Conservation (phyloP, 1,139 yeast species). For the Yamadazyma aaseri region DNA sequence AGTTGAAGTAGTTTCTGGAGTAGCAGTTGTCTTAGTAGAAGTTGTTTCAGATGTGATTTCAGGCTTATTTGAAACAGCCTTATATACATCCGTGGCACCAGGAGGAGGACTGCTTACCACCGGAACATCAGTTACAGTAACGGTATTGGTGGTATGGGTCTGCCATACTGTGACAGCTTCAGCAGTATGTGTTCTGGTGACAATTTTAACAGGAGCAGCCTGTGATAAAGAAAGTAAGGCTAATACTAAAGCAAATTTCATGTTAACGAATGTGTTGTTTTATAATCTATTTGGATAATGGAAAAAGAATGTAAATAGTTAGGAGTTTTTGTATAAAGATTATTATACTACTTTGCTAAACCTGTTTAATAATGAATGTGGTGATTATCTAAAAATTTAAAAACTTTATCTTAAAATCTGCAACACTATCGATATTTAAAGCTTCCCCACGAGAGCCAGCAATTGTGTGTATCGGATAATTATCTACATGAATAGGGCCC, state of each 20-base stretch:
- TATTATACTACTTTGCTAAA: too few species aligned
- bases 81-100: constrained; percentile 14
- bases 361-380: too few species aligned
- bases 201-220: constrained; percentile 26
- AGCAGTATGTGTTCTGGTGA: constrained; percentile 32
- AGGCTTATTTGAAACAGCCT: constrained; percentile 10
- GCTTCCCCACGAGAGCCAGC: too few species aligned
- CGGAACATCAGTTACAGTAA: constrained; percentile 49
- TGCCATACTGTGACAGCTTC: constrained; percentile 28
- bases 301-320: constrained; percentile 1
- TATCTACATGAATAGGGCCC: too few species aligned
- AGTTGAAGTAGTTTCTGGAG: constrained; percentile 10
- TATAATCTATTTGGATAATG: too few species aligned
- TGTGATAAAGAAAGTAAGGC: constrained; percentile 23
- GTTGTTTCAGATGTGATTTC: constrained; percentile 6
- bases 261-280: constrained; percentile 5
- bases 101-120: constrained; percentile 27
- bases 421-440: too few species aligned
- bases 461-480: too few species aligned
- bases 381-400: too few species aligned
- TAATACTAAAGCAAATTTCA: constrained; percentile 18
- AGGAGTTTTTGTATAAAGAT: too few species aligned
- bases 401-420: too few species aligned
- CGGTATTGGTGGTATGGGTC: constrained; percentile 18
- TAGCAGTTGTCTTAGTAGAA: constrained; percentile 7